A percentile compares a stretch with the other conserved stretches of the same genome.
Conservation (phyloP, 345 rosid species). For the Cardamine resedifolia region DNA sequence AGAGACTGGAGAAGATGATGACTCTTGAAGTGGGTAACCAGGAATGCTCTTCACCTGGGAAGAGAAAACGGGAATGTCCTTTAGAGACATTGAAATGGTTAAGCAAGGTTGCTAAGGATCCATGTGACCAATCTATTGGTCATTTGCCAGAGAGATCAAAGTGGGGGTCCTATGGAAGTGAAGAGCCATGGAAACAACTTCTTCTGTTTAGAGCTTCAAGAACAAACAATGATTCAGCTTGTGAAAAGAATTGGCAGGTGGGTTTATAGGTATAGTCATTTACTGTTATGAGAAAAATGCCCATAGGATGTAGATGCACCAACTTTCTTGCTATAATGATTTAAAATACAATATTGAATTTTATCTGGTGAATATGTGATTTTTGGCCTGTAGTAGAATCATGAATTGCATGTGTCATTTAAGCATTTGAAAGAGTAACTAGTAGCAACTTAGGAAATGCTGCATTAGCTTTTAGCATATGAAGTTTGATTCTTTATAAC, state of each 20-base stretch:
- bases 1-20: constrained; percentile 1
- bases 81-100: constrained; percentile 60
- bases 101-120: constrained; percentile 58
- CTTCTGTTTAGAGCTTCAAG: constrained; percentile 58
- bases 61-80: constrained; percentile 59
- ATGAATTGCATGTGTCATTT: background rate
- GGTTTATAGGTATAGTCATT: constrained; percentile 11
- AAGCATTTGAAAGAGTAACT: background rate
- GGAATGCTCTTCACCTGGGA: constrained; percentile 21
- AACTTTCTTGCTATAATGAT: background rate
- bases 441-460: background rate
- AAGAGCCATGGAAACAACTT: constrained; percentile 72
- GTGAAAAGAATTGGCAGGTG: constrained; percentile 62
- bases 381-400: background rate
- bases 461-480: background rate
- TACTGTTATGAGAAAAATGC: background rate
- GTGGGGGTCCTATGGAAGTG: constrained; percentile 63
- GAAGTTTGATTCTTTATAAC: background rate
- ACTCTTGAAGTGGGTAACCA: background rate
- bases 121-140: constrained; percentile 49
- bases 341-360: background rate
- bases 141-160: constrained; percentile 64
- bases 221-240: constrained; percentile 39
- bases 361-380: background rate
- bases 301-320: background rate